Base-by-base conservation (phyloP, 768 basidiomycete species). In the Boletellus ananiceps region DNA sequence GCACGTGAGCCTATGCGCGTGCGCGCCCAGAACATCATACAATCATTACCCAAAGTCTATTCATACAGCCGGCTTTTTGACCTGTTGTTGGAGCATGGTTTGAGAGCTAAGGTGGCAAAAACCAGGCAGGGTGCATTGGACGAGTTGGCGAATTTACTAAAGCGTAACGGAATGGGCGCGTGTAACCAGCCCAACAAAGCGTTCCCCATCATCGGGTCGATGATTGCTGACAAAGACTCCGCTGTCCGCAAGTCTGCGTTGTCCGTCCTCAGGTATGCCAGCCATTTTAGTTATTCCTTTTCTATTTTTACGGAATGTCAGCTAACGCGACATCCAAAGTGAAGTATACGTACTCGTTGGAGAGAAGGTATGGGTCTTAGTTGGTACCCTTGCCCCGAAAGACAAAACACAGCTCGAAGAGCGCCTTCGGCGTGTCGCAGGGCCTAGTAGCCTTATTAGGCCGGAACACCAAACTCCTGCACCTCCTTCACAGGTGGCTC, bases 331-430 rank as follows among this genome's bases (percentile, higher is more conserved):
- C 40, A 59, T 52, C 35, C 56, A 13, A 61, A 93, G 93, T 49
- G 88, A 93, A 64, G 86, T 78, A 3, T 95, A 93, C 63, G 73
- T 79, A 8, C 76, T 91, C 13, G 79, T 88, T 16, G 93, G 93
- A 16, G 93, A 95, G 59, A 86, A 83, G 57, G 80, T 93, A 12
- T 94, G 88, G 89, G 71, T 78, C 11, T 68, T 86, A 9, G 87
- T 93, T 38, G 90, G 90, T 1, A 57, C 75, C 8, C 71, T 96
- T 25, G 78, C 85, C 39, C 73, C 87, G 5, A 95, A 95, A 66
- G 93, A 94, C 61, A 93, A 88, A 61, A 92, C 91, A 8, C 90
- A 93, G 60, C 78, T 96, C 27, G 93, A 95, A 66, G 93, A 94
- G 61, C 80, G 91, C 8, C 70, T 96, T 25, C 84, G 88, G 40